A percentile compares a stretch with the other conserved stretches of the same genome.
phyloP scores from a whole-genome alignment of 2,329 filamentous ascomycete species.

The Phyllachora maydis region DNA sequence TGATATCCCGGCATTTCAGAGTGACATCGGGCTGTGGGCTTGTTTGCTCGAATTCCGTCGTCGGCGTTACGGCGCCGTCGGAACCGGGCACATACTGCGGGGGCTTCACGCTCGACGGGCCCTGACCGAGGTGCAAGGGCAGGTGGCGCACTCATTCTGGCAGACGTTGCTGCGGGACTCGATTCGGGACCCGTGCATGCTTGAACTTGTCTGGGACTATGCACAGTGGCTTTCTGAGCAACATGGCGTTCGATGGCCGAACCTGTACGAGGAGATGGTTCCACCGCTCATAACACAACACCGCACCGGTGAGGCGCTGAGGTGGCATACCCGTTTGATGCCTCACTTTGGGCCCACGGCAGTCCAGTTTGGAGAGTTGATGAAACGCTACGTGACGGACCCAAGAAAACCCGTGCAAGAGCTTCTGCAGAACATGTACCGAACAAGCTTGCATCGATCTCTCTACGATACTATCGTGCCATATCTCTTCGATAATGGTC shows the following conservation, averaged over 20 bases:
- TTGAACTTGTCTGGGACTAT: conserved; percentile 15
- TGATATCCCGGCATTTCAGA: conserved; percentile 8
- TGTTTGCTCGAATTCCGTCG: conserved; percentile 11
- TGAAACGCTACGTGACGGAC: conserved; percentile 18
- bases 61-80: conserved; percentile 7
- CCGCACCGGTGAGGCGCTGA: conserved; percentile 16
- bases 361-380: conserved; percentile 18
- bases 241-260: conserved; percentile 22
- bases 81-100: conserved; percentile 9
- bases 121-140: conserved; percentile 7
- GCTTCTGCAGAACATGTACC: conserved; percentile 22
- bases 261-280: conserved; percentile 25
- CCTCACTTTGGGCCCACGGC: conserved; percentile 19
- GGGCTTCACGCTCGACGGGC: conserved; percentile 7
- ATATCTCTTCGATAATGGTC: conserved; percentile 23
- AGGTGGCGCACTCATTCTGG: conserved; percentile 10
- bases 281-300: conserved; percentile 17
- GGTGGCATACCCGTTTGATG: conserved; percentile 25
- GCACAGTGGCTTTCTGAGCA: conserved; percentile 19
- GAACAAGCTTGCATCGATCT: conserved; percentile 16
- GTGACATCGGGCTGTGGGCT: conserved; percentile 11
- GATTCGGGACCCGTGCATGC: conserved; percentile 10
- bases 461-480: conserved; percentile 32
- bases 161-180: conserved; percentile 11
- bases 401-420: conserved; percentile 14